Conservation (phyloP, 495 filamentous ascomycete genomes). For the Penicillium arizonense region DNA sequence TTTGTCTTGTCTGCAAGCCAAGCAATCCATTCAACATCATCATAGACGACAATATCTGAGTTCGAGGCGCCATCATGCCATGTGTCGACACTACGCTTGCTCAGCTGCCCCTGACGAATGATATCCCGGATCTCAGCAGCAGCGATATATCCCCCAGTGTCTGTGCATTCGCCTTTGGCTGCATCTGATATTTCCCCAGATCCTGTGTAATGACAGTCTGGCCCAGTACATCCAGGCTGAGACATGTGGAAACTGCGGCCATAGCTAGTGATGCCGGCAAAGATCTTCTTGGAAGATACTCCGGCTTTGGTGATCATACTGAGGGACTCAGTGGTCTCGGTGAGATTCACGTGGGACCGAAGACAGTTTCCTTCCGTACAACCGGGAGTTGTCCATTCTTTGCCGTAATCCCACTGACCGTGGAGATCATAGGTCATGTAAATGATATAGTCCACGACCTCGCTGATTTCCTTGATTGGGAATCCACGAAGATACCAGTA, state of each 20-base stretch:
- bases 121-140: neutral
- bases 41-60: neutral
- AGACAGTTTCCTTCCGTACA: slow-evolving; percentile 40
- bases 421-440: slow-evolving; percentile 41
- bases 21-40: neutral
- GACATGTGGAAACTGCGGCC: neutral
- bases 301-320: slow-evolving; percentile 52
- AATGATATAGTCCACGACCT: slow-evolving; percentile 30
- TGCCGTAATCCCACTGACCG: slow-evolving; percentile 35
- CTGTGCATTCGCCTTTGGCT: neutral
- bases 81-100: no score
- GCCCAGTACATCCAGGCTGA: slow-evolving; percentile 11
- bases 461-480: slow-evolving; percentile 20
- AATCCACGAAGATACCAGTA: slow-evolving; percentile 34
- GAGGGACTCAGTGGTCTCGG: neutral
- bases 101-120: no score
- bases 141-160: slow-evolving; percentile 19
- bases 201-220: slow-evolving; percentile 18
- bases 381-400: slow-evolving; percentile 15
- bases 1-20: neutral
- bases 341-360: slow-evolving; percentile 19
- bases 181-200: neutral
- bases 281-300: slow-evolving; percentile 35
- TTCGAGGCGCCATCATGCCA: neutral
- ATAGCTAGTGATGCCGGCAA: slow-evolving; percentile 4